Base-by-base conservation (phyloP, 2,329 filamentous ascomycete genomes). In the Colletotrichum lentis region DNA sequence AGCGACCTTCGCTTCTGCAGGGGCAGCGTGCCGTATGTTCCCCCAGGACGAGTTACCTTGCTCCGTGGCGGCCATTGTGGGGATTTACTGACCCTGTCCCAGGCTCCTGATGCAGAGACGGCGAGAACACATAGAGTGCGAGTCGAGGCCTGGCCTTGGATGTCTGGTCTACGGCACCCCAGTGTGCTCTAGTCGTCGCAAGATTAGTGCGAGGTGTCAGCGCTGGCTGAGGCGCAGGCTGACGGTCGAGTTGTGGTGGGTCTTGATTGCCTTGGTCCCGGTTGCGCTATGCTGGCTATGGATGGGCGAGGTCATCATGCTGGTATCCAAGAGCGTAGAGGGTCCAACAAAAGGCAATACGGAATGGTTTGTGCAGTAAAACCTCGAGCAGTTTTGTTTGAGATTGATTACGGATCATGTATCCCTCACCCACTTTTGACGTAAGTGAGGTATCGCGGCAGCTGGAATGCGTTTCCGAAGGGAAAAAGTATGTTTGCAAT, bases 1-100 rank as follows among this genome's bases (percentile, higher is more conserved):
- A 89, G 85, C 69, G 88, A 90, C 72, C 74, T 86, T 54, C 80
- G 82, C 35, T 90, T 90, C 76, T 90, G 87, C 72, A 78, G 86
- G 44, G 86, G 87, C 2, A 88, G 84, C 63, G 84, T 89, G 0
- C 81, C 81, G 86, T 88, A 75, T 64, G 82, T 78, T 27, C n/a
- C 11, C 8, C 1, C 46, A 20, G 14, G 2, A 18, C 18, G 11
- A 24, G 5, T 22, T 24, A 7, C 22, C 11, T 22, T n/a, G 2
- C 8, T 0, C 14, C 2, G 27, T 8, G n/a, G 16, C 16, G 3
- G 7, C 16, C 18, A 8, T 3, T 43, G 16, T 35, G 4, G 18
- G 18, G 10, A 1, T 18, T 43, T 12, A 43, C 57, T 67, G 14
- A 67, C 31, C 2, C 10, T n/a, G 0, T 10, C 18, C 43, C n/a